Evolutionary conservation across 306 rosid species (phyloP).

Genomic region (Elaeagnus macrophylla): DNA sequence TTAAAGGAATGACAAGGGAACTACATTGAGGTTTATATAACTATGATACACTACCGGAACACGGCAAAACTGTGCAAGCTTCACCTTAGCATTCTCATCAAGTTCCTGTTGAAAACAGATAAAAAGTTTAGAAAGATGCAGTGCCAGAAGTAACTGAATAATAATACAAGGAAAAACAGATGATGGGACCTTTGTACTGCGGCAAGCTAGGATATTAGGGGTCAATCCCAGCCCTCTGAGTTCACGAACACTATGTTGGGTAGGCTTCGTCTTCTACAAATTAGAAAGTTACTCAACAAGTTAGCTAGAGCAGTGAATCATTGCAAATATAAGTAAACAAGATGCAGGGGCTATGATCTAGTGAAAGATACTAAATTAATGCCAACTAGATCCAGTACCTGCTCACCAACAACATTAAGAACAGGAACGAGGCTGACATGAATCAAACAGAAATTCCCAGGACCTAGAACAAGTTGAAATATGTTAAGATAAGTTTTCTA

Average conservation of each 20-base stretch:
- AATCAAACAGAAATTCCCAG: conserved; percentile 73
- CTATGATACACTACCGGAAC: conserved; percentile 52
- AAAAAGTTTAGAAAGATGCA: conserved; percentile 8
- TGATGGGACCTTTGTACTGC: conserved; percentile 59
- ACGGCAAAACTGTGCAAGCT: conserved; percentile 77
- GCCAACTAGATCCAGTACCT: conserved; percentile 35
- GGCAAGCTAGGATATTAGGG: conserved; percentile 81
- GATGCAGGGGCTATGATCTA: conserved; percentile 1
- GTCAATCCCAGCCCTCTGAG: conserved; percentile 79
- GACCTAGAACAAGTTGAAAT: conserved; percentile 34
- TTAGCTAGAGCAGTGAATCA: conserved; percentile 1
- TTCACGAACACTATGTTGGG: conserved; percentile 85
- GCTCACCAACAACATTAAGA: conserved; percentile 80
- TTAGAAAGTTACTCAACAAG: conserved; percentile 13
- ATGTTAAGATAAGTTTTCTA: conserved; percentile 12
- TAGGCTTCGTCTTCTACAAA: conserved; percentile 81
- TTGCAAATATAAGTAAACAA: conserved; percentile 8
- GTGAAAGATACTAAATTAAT: background rate
- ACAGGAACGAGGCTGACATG: conserved; percentile 83
- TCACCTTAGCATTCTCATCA: conserved; percentile 56
- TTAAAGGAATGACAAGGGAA: conserved; percentile 10
- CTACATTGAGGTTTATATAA: conserved; percentile 4
- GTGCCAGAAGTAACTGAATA: conserved; percentile 7
- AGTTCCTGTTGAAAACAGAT: conserved; percentile 42
- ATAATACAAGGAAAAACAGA: conserved; percentile 10